Conservation (phyloP, 208 protist genomes). For the Porcisia hertigi region DNA sequence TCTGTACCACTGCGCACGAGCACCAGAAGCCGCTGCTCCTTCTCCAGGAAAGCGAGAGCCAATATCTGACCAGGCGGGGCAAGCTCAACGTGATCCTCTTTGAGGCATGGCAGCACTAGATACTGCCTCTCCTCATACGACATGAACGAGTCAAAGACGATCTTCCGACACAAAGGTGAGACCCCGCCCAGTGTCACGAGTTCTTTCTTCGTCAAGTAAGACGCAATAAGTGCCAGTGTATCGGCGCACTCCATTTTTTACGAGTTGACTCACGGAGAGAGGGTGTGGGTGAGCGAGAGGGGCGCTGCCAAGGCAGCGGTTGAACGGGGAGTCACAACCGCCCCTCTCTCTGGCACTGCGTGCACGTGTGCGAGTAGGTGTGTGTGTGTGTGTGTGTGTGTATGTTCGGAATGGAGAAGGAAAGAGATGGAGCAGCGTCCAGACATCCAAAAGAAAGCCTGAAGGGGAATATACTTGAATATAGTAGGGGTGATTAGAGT, state of each 20-base stretch:
- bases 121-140: slow-evolving; percentile 41
- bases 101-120: slow-evolving; percentile 37
- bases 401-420: neutral
- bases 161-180: slow-evolving; percentile 37
- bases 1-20: slow-evolving; percentile 35
- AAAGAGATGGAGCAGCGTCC: neutral
- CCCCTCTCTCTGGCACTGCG: neutral
- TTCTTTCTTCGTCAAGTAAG: slow-evolving; percentile 49
- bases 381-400: neutral
- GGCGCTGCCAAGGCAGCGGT: neutral
- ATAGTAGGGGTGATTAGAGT: neutral
- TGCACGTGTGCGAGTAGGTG: too few relatives aligned
- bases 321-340: neutral
- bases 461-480: neutral
- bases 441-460: neutral
- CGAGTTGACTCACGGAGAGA: too few relatives aligned
- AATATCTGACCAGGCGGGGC: slow-evolving; percentile 56
- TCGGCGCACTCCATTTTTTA: slow-evolving; percentile 55
- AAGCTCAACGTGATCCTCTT: slow-evolving; percentile 48
- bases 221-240: slow-evolving; percentile 49
- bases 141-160: slow-evolving; percentile 32
- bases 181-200: slow-evolving; percentile 46
- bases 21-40: slow-evolving; percentile 44
- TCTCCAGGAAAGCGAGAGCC: slow-evolving; percentile 39
- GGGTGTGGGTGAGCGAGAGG: neutral